Conservation (phyloP, 805 yeast species). For the Candida krabiensis region DNA sequence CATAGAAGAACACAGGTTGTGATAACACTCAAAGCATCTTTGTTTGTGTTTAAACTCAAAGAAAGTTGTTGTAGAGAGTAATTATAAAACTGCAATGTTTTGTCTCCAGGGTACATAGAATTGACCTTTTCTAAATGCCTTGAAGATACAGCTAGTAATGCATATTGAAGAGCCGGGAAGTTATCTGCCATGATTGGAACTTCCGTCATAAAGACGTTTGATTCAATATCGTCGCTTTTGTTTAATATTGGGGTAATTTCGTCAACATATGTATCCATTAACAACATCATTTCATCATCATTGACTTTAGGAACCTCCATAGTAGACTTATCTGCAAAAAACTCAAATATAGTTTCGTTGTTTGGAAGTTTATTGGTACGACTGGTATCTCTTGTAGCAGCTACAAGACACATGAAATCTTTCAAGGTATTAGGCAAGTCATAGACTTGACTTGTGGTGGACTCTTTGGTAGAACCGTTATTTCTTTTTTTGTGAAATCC, state of each 20-base stretch:
- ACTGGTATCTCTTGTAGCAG: constrained; percentile 26
- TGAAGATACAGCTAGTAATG: constrained; percentile 31
- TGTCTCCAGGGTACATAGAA: constrained; percentile 21
- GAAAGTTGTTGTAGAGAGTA: constrained; percentile 33
- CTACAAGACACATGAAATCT: constrained; percentile 41
- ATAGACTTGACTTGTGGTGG: constrained; percentile 18
- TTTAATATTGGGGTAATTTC: constrained; percentile 35
- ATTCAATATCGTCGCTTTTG: constrained; percentile 21
- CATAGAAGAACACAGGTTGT: constrained; percentile 42
- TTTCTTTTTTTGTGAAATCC: constrained; percentile 9
- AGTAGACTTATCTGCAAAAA: constrained; percentile 27
- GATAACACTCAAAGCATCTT: constrained; percentile 31
- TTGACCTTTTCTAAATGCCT: constrained; percentile 26
- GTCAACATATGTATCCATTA: constrained; percentile 36
- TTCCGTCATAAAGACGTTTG: constrained; percentile 35
- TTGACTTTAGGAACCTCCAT: constrained; percentile 22
- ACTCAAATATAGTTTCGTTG: constrained; percentile 26
- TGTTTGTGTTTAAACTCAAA: constrained; percentile 33
- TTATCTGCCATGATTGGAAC: constrained; percentile 40
- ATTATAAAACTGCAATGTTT: constrained; percentile 30
- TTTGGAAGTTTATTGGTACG: constrained; percentile 19
- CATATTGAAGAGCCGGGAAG: constrained; percentile 27
- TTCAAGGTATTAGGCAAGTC: constrained; percentile 36
- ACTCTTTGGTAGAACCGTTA: constrained; percentile 8
- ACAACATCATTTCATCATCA: constrained; percentile 34